phyloP scores from a whole-genome alignment of 768 basidiomycete species.

The Macrolepiota albuminosa region DNA sequence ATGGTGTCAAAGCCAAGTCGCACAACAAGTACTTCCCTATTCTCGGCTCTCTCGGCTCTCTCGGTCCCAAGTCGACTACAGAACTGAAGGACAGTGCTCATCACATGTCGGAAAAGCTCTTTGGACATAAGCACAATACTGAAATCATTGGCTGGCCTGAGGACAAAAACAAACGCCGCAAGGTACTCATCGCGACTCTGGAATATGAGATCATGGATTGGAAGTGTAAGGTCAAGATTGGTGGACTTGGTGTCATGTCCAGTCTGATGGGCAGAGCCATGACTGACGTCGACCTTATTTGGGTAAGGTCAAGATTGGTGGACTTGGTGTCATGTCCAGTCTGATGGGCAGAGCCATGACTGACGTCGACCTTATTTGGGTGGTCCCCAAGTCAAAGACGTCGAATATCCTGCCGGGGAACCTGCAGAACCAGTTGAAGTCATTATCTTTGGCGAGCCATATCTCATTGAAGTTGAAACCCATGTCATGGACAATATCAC shows the following conservation, averaged over 20 bases:
- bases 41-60: conserved; percentile 60
- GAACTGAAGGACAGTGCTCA: conserved; percentile 61
- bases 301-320: conserved; percentile 98
- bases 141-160: conserved; percentile 97
- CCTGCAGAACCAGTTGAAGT: conserved; percentile 94
- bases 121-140: conserved; percentile 54
- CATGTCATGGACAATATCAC: conserved; percentile 94
- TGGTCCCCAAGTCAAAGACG: conserved; percentile 89
- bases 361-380: conserved; percentile 93
- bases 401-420: conserved; percentile 90
- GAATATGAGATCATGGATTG: conserved; percentile 98
- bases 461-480: conserved; percentile 93
- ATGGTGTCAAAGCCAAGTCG: conserved; percentile 73
- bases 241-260: conserved; percentile 97
- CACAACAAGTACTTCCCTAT: conserved; percentile 87
- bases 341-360: conserved; percentile 99
- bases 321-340: conserved; percentile 96
- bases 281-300: conserved; percentile 92
- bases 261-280: conserved; percentile 97
- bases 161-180: conserved; percentile 84
- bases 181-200: conserved; percentile 86
- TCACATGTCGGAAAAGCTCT: conserved; percentile 69
- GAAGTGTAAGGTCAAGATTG: conserved; percentile 97
- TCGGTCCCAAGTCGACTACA: conserved; percentile 61
- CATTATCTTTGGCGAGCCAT: conserved; percentile 93